Evolutionary conservation across 1,139 yeast species (phyloP).

Genomic region (Candida mesenterica): DNA sequence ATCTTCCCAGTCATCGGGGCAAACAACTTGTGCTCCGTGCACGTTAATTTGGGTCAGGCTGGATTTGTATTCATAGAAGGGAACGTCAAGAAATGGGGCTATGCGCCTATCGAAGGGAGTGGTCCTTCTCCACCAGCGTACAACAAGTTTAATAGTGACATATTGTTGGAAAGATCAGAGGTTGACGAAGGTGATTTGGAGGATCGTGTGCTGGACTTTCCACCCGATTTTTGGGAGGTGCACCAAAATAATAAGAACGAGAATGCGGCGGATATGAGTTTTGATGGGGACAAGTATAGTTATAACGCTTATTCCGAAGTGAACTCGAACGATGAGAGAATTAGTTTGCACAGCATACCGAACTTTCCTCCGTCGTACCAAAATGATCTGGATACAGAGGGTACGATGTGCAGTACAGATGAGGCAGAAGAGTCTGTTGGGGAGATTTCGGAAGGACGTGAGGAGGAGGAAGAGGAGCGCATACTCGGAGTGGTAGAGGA

Average conservation of each 20-base stretch:
- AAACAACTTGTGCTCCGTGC: constrained; percentile 50
- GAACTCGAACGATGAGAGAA: constrained; percentile 37
- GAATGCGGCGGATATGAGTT: constrained; percentile 6
- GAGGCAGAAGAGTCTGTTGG: neutral
- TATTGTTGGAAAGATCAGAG: constrained; percentile 53
- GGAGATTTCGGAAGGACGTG: neutral
- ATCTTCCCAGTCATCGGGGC: constrained; percentile 55
- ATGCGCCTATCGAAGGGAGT: constrained; percentile 57
- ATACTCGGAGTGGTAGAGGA: neutral
- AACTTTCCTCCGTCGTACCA: constrained; percentile 38
- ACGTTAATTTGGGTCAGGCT: constrained; percentile 56
- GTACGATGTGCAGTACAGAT: neutral
- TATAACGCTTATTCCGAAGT: constrained; percentile 41
- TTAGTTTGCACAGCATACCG: constrained; percentile 41
- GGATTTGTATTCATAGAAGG: constrained; percentile 61
- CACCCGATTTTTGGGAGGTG: constrained; percentile 54
- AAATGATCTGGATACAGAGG: constrained; percentile 7
- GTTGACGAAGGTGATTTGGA: constrained; percentile 46
- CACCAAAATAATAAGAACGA: constrained; percentile 14
- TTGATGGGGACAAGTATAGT: constrained; percentile 29
- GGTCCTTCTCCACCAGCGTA: constrained; percentile 67
- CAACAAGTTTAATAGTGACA: constrained; percentile 53
- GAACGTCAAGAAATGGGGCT: constrained; percentile 65
- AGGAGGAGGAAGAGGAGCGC: no score
- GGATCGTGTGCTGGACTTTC: constrained; percentile 50